These are phyloP conservation scores for Lactarius evosmus DNA, from an alignment of 768 basidiomycete species.

Conservation along the genomic window DNA sequence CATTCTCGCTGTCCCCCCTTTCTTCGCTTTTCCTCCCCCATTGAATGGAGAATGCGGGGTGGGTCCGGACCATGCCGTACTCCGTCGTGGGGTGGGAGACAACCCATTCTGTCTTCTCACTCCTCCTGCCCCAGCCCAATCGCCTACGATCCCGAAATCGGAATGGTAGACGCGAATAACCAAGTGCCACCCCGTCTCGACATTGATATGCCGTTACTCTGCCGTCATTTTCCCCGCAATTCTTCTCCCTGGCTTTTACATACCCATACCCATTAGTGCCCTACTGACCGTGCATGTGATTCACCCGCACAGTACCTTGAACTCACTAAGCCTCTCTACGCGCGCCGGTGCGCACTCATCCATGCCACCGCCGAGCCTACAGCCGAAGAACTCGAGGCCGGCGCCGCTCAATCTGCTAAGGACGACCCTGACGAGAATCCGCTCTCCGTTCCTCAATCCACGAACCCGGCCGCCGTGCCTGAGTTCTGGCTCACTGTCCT, in stretches of 20 bases:
- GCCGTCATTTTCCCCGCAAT: slow-evolving; percentile 9
- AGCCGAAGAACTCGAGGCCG: slow-evolving; percentile 77
- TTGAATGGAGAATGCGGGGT: slow-evolving; percentile 1
- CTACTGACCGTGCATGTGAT: slow-evolving; percentile 10
- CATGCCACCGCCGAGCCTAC: slow-evolving; percentile 71
- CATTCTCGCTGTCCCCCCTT: not conserved
- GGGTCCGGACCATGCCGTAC: not conserved
- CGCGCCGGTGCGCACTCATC: slow-evolving; percentile 82
- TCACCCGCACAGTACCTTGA: slow-evolving; percentile 56
- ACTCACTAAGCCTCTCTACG: slow-evolving; percentile 80
- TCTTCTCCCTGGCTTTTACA: not conserved
- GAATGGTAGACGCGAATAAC: slow-evolving; percentile 5
- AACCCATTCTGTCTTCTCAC: not conserved
- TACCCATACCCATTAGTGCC: not conserved
- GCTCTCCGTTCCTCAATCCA: slow-evolving; percentile 37
- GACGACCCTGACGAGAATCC: slow-evolving; percentile 70
- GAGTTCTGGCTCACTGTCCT: slow-evolving; percentile 99
- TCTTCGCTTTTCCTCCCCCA: not conserved
- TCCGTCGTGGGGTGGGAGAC: not conserved
- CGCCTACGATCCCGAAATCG: slow-evolving; percentile 19
- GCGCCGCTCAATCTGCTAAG: slow-evolving; percentile 67
- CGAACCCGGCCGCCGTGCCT: slow-evolving; percentile 58
- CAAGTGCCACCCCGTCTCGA: not conserved
- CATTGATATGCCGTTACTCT: slow-evolving; percentile 11
- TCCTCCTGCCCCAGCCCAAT: not conserved